Base-by-base conservation (phyloP, 2,329 filamentous ascomycete species). In the Phialophora verrucosa region DNA sequence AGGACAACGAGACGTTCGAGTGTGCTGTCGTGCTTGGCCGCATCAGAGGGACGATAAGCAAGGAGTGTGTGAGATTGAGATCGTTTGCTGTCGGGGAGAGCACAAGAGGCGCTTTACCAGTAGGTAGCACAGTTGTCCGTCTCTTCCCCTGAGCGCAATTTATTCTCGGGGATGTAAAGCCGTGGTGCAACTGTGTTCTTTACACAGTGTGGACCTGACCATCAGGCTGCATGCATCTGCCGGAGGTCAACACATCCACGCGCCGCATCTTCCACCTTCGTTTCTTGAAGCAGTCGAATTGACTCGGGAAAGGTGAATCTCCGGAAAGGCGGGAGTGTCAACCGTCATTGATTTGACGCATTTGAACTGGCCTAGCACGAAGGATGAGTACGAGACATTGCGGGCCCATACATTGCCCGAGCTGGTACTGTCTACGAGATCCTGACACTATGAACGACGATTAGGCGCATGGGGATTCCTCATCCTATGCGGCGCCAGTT, bases 11-110 rank as follows among this genome's bases (percentile, higher is more conserved):
- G 65, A 69, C 27, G 20, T 64, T 14, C 32, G 64, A 25, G 61
- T 66, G 10, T 71, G 55, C 51, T 55, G 55, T 38, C 53, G 38
- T 4, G 69, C 62, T 8, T 68, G 42, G 50, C 67, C 69, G 4
- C 65, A 68, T 65, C 62, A 69, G 49, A 47, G 69, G 14, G 69
- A 71, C 44, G 69, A 71, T 25, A 62, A 53, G 42, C 27, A 54
- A 17, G 66, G 63, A 6, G 53, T 65, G 49, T 67, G 64, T 49
- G 27, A 50, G 8, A 51, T 64, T 20, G 64, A 64, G 44, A 42
- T 68, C 29, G 55, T 68, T 27, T 68, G 68, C 60, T 67, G 65
- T 50, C 35, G 38, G 7, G 68, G 68, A 10, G 44, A 65, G 17
- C 65, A 69, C 51, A 62, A 35, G 51, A 55, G 54, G 60, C 56